Evolutionary conservation across 2,329 filamentous ascomycete species (phyloP).

Genomic region (Dactylellina sp.): DNA sequence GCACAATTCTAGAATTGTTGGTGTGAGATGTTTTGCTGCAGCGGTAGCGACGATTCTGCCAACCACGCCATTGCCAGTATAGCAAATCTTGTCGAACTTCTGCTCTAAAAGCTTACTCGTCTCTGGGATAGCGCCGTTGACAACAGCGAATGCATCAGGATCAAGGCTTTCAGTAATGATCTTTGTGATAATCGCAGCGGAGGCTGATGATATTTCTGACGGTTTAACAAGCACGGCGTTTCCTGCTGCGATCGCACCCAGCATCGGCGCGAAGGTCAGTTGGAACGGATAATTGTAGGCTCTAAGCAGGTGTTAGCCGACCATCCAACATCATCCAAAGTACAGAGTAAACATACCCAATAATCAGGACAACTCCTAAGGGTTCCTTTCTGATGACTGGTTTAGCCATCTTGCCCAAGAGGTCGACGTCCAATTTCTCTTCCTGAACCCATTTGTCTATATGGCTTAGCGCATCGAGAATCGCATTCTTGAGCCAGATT

Average conservation of each 20-base stretch:
- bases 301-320: slow-evolving; percentile 62
- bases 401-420: slow-evolving; percentile 76
- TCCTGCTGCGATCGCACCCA: slow-evolving; percentile 91
- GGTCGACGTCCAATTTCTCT: slow-evolving; percentile 78
- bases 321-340: slow-evolving; percentile 5
- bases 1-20: slow-evolving; percentile 82
- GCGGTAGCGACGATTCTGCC: slow-evolving; percentile 90
- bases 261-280: slow-evolving; percentile 79
- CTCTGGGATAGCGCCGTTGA: slow-evolving; percentile 85
- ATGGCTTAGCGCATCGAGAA: slow-evolving; percentile 80
- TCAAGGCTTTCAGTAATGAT: slow-evolving; percentile 82
- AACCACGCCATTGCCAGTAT: slow-evolving; percentile 83
- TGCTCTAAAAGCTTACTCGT: slow-evolving; percentile 83
- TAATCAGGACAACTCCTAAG: slow-evolving; percentile 82
- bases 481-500: slow-evolving; percentile 82
- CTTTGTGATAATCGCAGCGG: slow-evolving; percentile 82
- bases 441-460: slow-evolving; percentile 85
- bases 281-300: slow-evolving; percentile 95
- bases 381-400: slow-evolving; percentile 88
- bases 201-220: slow-evolving; percentile 81
- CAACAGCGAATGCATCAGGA: slow-evolving; percentile 76
- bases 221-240: slow-evolving; percentile 93
- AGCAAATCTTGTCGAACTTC: slow-evolving; percentile 98
- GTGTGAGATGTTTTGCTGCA: slow-evolving; percentile 87
- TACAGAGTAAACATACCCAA: slow-evolving; percentile 70